These are phyloP conservation scores for Tuber microsphaerosporum DNA, from an alignment of 495 filamentous ascomycete species.

Conservation along the genomic window DNA sequence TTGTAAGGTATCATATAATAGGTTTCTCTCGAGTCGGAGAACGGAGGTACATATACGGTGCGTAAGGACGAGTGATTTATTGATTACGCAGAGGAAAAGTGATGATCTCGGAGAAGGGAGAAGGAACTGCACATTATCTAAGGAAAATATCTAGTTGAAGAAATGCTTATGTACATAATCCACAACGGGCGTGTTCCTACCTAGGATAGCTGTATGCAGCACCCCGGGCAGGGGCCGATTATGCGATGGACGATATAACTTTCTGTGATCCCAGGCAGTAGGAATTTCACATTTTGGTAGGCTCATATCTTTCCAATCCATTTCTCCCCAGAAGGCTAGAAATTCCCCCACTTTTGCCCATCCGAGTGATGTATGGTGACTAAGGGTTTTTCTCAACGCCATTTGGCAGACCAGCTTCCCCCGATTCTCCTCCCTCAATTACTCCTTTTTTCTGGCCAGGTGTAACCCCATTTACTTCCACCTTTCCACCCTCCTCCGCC, in stretches of 20 bases:
- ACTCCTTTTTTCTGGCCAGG: neutral
- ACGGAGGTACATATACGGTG: too few relatives aligned
- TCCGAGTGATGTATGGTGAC: neutral
- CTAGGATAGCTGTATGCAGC: neutral
- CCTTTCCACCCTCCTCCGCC: constrained; percentile 25
- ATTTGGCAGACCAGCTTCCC: too few relatives aligned
- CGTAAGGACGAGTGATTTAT: too few relatives aligned
- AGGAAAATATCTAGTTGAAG: neutral
- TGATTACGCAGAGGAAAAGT: neutral
- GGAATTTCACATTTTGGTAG: neutral
- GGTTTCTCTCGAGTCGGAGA: too few relatives aligned
- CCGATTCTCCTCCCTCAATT: neutral
- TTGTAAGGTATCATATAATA: too few relatives aligned
- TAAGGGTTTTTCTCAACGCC: neutral
- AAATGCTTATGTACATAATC: neutral
- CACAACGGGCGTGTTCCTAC: neutral
- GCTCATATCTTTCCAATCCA: neutral
- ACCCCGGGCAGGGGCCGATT: neutral
- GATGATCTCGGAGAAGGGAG: neutral
- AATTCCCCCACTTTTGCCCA: neutral
- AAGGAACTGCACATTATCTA: neutral
- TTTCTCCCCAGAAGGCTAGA: neutral
- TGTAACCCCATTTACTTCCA: neutral
- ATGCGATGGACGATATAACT: neutral
- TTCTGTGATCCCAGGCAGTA: neutral